Evolutionary conservation across 2,329 filamentous ascomycete genomes (phyloP).

Genomic region (Trichoderma citrinoviride): DNA sequence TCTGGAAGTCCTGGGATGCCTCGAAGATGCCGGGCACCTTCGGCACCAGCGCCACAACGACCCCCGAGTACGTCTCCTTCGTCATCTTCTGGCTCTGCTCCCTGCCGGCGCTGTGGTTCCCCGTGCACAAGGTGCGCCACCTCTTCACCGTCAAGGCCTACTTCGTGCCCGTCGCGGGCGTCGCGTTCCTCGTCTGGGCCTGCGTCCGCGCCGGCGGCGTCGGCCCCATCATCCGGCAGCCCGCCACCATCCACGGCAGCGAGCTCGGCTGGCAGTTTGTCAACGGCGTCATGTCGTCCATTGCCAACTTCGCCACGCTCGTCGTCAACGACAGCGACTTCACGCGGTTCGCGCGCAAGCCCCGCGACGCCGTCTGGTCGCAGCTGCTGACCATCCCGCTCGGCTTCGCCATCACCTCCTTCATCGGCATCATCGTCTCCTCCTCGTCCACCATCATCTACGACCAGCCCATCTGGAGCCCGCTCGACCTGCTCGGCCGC

Average conservation of each 20-base stretch:
- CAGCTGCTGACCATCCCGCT: slow-evolving; percentile 73
- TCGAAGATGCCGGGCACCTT: slow-evolving; percentile 66
- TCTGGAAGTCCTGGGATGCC: slow-evolving; percentile 69
- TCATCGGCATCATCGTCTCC: slow-evolving; percentile 78
- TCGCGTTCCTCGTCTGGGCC: slow-evolving; percentile 86
- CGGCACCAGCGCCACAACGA: slow-evolving; percentile 62
- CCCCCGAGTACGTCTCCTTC: slow-evolving; percentile 74
- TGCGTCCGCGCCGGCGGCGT: slow-evolving; percentile 77
- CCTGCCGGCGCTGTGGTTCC: slow-evolving; percentile 83
- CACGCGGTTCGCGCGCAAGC: slow-evolving; percentile 74
- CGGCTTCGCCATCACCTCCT: slow-evolving; percentile 74
- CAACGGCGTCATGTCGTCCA: slow-evolving; percentile 81
- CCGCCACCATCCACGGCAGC: slow-evolving; percentile 60
- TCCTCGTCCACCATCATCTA: slow-evolving; percentile 70
- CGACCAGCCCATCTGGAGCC: slow-evolving; percentile 68
- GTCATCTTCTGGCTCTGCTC: slow-evolving; percentile 83
- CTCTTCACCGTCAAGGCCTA: slow-evolving; percentile 88
- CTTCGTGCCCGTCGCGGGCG: slow-evolving; percentile 77
- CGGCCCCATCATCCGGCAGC: slow-evolving; percentile 76
- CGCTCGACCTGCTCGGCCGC: slow-evolving; percentile 61
- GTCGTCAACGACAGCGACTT: slow-evolving; percentile 85
- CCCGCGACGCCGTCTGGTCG: slow-evolving; percentile 73
- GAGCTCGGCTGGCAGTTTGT: slow-evolving; percentile 78
- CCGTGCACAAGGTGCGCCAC: slow-evolving; percentile 83
- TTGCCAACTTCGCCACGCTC: slow-evolving; percentile 86